phyloP scores from a whole-genome alignment of 208 protist species.

The Porcisia hertigi region DNA sequence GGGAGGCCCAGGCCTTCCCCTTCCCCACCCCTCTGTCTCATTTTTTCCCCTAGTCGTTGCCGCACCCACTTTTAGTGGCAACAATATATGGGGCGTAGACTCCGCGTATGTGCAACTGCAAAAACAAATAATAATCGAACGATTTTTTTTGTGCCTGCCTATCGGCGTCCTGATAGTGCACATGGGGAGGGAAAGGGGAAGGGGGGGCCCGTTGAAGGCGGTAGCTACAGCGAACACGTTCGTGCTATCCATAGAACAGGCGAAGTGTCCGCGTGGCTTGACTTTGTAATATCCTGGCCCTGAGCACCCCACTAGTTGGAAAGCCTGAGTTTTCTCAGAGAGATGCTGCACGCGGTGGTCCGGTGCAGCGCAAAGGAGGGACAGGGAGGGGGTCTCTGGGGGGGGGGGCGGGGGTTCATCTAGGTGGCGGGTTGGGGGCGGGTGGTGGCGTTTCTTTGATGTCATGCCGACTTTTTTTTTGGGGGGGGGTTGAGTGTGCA shows the following conservation, averaged over 20 bases:
- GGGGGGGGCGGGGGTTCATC: neutral
- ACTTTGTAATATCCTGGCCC: neutral
- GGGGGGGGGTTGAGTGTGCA: no score
- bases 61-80: no score
- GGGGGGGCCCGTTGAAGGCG: neutral
- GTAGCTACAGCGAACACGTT: neutral
- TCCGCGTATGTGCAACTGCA: no score
- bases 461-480: no score
- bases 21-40: no score
- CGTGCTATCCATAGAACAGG: neutral
- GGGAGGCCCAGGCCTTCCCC: no score
- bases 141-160: no score
- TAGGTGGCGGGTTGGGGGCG: neutral
- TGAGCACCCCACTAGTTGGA: neutral
- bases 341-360: neutral
- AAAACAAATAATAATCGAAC: no score
- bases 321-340: neutral
- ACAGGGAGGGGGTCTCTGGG: neutral
- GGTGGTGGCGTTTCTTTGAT: neutral
- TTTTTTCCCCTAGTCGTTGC: no score
- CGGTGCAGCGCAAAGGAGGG: neutral
- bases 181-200: no score
- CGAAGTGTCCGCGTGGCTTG: neutral
- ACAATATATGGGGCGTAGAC: no score
- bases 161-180: no score